Base-by-base conservation (phyloP, 169 alveolate genomes). In the Eimeria maxima region DNA sequence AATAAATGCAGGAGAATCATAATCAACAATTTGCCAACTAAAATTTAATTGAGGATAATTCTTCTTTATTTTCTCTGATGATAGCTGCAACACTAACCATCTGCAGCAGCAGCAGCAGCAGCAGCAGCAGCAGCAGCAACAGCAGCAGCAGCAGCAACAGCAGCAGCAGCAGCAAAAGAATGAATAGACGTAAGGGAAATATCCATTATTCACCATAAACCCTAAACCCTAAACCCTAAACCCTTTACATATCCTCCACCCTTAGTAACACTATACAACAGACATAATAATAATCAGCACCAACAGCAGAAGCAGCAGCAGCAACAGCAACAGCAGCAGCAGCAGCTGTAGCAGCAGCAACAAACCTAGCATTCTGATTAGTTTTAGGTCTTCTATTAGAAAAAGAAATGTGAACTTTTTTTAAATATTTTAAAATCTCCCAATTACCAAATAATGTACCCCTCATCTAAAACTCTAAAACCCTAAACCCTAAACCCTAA, bases 401-500 rank as follows among this genome's bases (percentile, higher is more conserved):
- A 44, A 27, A 73, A 14, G 24, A 27, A 20, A 73, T 44, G 22
- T 73, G 84, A 16, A 73, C 22, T 44, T 50, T 73, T 22, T 20
- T 33, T 20, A 73, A 44, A 50, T 73, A 73, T 24, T 73, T 73
- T n/a, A 73, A 44, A 10, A 29, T 27, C 24, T 73, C 84, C 84
- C 84, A 73, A 50, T 18, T 73, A 7, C 84, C 84, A 73, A 73
- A 73, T 27, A 73, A 73, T 16, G 84, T 73, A 50, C 84, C 84
- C 53, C 29, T 73, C 84, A 73, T 73, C 84, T 22, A n/a, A n/a
- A n/a, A n/a, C n/a, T n/a, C n/a, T n/a, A n/a, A n/a, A n/a, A n/a
- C n/a, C 29, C 33, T 65, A 65, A 65, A 65, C 4, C 76, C 33
- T 65, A 24, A 24, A 4, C n/a, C 76, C 33, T 65, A 27, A 27